Base-by-base conservation (phyloP, 768 basidiomycete genomes). In the Russula sp. region DNA sequence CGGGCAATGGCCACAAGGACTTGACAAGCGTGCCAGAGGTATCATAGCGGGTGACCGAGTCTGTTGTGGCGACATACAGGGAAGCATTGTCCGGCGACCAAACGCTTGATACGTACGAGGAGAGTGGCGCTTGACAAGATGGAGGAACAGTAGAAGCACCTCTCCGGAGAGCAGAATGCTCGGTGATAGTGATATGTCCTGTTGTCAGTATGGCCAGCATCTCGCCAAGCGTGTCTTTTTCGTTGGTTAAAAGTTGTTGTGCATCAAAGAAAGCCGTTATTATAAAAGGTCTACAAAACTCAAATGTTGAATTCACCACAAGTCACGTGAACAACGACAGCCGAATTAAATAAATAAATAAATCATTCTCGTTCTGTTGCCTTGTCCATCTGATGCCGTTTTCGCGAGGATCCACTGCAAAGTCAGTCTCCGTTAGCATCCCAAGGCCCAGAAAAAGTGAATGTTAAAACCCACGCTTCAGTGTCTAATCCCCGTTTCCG, bases 401-500 rank as follows among this genome's bases (percentile, higher is more conserved):
- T 89, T 58, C 87, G 79, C 50, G 87, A 80, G 22, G 81, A 75
- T 55, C 79, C 78, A 57, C 84, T 84, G 65, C 16, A 29, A 57
- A 52, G 13, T 42, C 47, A 42, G 49, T 47, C 48, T 53, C 59
- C 32, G 58, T 47, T 38, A 63, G 29, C 48, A 43, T 14, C 47
- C 36, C 16, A 7, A 1, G 58, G 11, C 11, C 41, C 7, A 34
- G 13, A 10, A 34, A 9, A 53, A 32, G 10, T 54, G 7, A 35
- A 56, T 50, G 9, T 22, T 25, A 34, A 42, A 45, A 18, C 86
- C 77, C 72, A 89, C 81, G 79, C 86, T 56, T 82, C 81, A 54
- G 86, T 86, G 70, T 93, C 90, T 70, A 93, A 69, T 14, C 90
- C 91, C 64, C 93, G 78, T 77, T 96, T 96, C 73, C 86, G 85